A percentile compares a stretch with the other conserved stretches of the same genome.
These are phyloP conservation scores for Xylaria acuta DNA, from an alignment of 495 filamentous ascomycete genomes.

Conservation along the genomic window DNA sequence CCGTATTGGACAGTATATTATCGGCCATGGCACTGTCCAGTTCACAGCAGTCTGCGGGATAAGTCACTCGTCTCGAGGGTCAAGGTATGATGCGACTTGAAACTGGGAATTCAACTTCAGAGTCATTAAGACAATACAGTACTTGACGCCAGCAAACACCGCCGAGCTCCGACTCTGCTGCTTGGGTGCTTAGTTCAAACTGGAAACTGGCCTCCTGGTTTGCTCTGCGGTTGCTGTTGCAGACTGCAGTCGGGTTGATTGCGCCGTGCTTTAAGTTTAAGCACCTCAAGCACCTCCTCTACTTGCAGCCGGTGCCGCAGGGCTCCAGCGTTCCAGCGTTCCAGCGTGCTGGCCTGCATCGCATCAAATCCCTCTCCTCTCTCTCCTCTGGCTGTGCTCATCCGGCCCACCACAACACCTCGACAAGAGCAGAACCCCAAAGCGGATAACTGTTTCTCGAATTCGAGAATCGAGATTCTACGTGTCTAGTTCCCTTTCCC, in stretches of 20 bases:
- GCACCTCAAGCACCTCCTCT: not conserved
- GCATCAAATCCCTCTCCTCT: slow-evolving; percentile 13
- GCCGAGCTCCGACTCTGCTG: not conserved
- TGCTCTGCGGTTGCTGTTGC: not conserved
- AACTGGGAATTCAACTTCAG: not conserved
- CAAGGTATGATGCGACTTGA: not conserved
- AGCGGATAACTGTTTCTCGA: not conserved
- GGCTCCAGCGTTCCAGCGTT: not conserved
- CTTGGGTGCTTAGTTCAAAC: not conserved
- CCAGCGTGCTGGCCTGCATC: not conserved
- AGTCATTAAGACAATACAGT: not conserved
- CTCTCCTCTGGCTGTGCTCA: not conserved
- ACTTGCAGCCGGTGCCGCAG: not conserved
- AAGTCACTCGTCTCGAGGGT: not conserved
- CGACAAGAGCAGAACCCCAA: not conserved
- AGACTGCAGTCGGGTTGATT: not conserved
- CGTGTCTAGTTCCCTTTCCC: not conserved
- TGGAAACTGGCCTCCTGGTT: not conserved
- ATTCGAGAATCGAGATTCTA: not conserved
- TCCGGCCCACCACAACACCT: not conserved
- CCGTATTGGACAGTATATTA: not conserved
- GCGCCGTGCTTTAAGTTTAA: slow-evolving; percentile 7
- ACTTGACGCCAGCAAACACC: not conserved
- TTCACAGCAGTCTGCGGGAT: not conserved
- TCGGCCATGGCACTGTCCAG: not conserved